Evolutionary conservation across 257 asterid genomes (phyloP), one percentile per base, ranked within the genome.

Genomic region (Handroanthus guayacan): DNA sequence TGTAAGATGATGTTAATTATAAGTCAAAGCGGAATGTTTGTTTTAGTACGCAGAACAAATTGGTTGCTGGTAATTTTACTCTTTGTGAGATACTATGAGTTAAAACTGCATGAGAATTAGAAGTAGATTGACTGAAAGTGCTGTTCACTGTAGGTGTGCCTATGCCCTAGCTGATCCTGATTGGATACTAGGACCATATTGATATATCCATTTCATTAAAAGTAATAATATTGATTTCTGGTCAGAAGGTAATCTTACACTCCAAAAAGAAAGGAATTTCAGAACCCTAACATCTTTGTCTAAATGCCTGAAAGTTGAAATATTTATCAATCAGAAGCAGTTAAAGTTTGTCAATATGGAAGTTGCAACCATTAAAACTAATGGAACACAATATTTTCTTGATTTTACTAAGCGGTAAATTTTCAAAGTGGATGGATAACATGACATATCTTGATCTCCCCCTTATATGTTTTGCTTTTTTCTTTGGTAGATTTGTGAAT

Each of bases 401-500:
- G 41, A 16, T 77, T 69, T 51, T 61, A 25, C 44, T 14, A 34
- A 25, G 54, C 75, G 31, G 5, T 64, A 34, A 31, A 25, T 69
- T 50, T 63, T 75, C 58, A 44, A 31, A 45, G 43, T 18, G 47
- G 43, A 18, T 12, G 43, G 77, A 12, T 13, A 66, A 36, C 55
- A 36, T n/a, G 8, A 79, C 56, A 43, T 66, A 37, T 67, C 66
- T 72, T 67, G 36, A 67, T 61, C 63, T 55, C 67, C 68, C 52
- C 3, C 25, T 67, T 50, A 75, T 34, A 80, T 44, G 3, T 75
- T 62, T 31, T 58, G 36, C 58, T 55, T 58, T 75, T 25, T 62
- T 71, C 57, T 5, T 84, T 75, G 71, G 20, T 90, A 92, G 99
- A 89, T 95, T 71, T 90, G 95, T 69, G 97, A 92, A 77, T 91